Conservation (phyloP, 106 monocot genomes). For the Chionographis japonica region DNA sequence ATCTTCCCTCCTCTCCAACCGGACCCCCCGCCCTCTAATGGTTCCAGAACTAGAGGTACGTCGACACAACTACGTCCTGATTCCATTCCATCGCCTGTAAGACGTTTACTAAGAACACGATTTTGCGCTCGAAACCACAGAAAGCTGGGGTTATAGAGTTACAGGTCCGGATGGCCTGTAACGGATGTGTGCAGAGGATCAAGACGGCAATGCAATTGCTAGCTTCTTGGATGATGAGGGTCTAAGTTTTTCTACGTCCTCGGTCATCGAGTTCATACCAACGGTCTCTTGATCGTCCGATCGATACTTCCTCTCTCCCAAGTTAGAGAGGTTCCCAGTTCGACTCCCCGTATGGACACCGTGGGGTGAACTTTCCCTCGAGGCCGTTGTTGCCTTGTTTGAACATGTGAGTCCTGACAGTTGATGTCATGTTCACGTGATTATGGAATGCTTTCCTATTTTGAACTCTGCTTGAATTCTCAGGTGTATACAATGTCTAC, state of each 20-base stretch:
- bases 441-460: too few relatives aligned
- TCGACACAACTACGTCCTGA: too few relatives aligned
- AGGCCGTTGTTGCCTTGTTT: too few relatives aligned
- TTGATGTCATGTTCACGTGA: too few relatives aligned
- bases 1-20: too few relatives aligned
- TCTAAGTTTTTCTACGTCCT: background rate
- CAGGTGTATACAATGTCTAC: slow-evolving; percentile 55
- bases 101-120: too few relatives aligned
- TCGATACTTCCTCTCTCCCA: background rate
- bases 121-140: slow-evolving; percentile 8
- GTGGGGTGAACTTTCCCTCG: too few relatives aligned
- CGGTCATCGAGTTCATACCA: background rate
- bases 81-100: too few relatives aligned
- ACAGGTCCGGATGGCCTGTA: slow-evolving; percentile 74
- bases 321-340: too few relatives aligned
- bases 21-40: background rate
- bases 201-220: slow-evolving; percentile 52
- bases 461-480: background rate
- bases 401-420: too few relatives aligned
- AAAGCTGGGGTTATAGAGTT: slow-evolving; percentile 49
- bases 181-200: slow-evolving; percentile 66
- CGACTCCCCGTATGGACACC: too few relatives aligned
- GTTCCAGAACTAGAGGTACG: slow-evolving; percentile 37
- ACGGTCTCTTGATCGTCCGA: background rate
- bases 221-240: slow-evolving; percentile 23